phyloP scores from a whole-genome alignment of 2,329 filamentous ascomycete genomes.

The Xylariomycetidae sp. region DNA sequence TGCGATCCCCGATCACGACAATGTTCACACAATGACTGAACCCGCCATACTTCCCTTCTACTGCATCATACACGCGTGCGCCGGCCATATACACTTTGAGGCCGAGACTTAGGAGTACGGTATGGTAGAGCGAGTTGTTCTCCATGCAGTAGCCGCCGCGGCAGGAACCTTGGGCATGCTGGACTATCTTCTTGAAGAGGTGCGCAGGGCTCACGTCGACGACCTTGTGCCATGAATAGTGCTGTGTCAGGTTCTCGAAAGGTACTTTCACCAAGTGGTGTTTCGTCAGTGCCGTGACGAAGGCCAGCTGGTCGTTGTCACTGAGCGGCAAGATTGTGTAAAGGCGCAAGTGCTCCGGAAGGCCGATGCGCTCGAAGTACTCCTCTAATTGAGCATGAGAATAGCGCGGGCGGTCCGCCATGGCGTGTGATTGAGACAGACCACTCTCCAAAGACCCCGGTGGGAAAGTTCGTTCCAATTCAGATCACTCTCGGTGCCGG shows the following conservation, averaged over 20 bases:
- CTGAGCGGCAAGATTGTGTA: constrained; percentile 6
- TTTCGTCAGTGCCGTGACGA: constrained; percentile 13
- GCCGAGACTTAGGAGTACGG: constrained; percentile 35
- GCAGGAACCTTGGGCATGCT: constrained; percentile 13
- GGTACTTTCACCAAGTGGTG: constrained; percentile 38
- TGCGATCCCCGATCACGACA: constrained; percentile 8
- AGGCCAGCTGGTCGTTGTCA: constrained; percentile 5
- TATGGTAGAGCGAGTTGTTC: constrained; percentile 37
- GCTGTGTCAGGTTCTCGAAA: constrained; percentile 42
- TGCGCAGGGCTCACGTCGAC: constrained; percentile 30
- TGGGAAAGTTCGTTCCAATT: too few relatives aligned
- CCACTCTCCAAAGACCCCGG: too few relatives aligned
- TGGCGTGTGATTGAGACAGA: too few relatives aligned
- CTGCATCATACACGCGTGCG: constrained; percentile 16
- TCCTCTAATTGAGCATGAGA: constrained; percentile 10
- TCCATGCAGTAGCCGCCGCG: constrained; percentile 45
- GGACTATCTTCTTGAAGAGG: constrained; percentile 35
- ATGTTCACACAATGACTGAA: constrained; percentile 25
- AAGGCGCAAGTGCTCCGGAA: constrained; percentile 9
- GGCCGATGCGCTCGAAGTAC: constrained; percentile 17
- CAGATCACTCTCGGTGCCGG: too few relatives aligned
- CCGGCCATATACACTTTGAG: constrained; percentile 27
- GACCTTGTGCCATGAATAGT: constrained; percentile 32
- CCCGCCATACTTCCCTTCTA: constrained; percentile 12
- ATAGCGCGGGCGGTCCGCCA: constrained; percentile 15